phyloP scores from a whole-genome alignment of 257 asterid genomes.

The Plectranthus barbatus region DNA sequence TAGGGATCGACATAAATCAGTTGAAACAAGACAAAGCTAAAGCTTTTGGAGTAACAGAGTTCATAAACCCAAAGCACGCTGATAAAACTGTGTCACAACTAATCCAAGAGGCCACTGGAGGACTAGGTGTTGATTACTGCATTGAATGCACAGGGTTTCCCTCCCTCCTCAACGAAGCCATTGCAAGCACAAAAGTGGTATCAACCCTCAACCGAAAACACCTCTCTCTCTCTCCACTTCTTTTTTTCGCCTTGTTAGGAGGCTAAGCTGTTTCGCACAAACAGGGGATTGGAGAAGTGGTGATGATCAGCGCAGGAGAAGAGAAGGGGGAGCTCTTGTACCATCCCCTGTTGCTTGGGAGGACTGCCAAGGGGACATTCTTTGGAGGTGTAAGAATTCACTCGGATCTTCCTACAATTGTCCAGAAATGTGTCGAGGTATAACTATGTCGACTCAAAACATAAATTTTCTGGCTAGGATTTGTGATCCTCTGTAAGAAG shows the following conservation, averaged over 20 bases:
- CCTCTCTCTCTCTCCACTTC: background rate
- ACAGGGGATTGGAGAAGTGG: constrained; percentile 40
- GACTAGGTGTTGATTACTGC: constrained; percentile 62
- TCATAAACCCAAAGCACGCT: constrained; percentile 45
- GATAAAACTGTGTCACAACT: constrained; percentile 46
- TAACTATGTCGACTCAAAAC: background rate
- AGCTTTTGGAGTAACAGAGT: constrained; percentile 58
- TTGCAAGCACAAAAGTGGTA: constrained; percentile 64
- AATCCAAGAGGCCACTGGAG: constrained; percentile 62
- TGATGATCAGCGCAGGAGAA: background rate
- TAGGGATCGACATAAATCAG: constrained; percentile 62
- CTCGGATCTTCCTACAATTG: constrained; percentile 47
- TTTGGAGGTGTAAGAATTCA: constrained; percentile 59
- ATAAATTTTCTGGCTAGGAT: too few species aligned
- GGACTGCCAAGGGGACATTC: constrained; percentile 49
- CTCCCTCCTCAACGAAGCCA: constrained; percentile 51
- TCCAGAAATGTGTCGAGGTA: constrained; percentile 64
- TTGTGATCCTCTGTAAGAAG: background rate
- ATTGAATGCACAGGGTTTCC: constrained; percentile 72
- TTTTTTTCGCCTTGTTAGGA: too few species aligned
- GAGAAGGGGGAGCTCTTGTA: constrained; percentile 37
- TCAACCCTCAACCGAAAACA: background rate
- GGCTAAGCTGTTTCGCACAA: background rate
- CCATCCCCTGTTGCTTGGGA: constrained; percentile 46
- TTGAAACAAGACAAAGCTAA: constrained; percentile 44